Base-by-base conservation (phyloP, 495 filamentous ascomycete genomes). In the Penicillium arizonense region DNA sequence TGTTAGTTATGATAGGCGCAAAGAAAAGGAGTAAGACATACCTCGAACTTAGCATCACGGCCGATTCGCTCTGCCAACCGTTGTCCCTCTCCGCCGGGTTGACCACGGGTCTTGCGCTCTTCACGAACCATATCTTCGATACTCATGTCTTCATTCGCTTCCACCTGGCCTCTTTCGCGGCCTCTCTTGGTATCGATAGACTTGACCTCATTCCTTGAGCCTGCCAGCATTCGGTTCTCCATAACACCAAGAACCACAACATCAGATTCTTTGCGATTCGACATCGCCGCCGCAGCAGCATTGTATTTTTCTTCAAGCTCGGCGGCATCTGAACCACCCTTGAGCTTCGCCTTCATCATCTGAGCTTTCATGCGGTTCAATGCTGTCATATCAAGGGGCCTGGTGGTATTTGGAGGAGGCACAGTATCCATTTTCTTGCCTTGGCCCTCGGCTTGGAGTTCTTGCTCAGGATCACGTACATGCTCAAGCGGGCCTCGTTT, bases 121-220 rank as follows among this genome's bases (percentile, higher is more conserved):
- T 96, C 90, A 36, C 88, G 80, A 9, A 98, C 83, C 94, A 98
- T 98, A 61, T 97, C 94, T 20, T 92, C 89, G 47, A 98, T 85
- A 30, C 76, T 86, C 94, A 98, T 97, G 61, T 97, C 90, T 44
- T 96, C 91, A 56, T 97, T 98, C 49, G 90, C 90, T 57, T 88
- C 81, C 9, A 97, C 85, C 16, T 81, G 72, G 14, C 91, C 91
- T 53, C 90, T 80, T 63, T 96, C 90, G 21, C 82, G 75, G 13
- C 90, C 91, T 40, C 91, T 79, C 61, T 87, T 91, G 48, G 79
- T 94, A 30, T 85, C 82, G 33, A 95, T 71, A 0, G 80, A 73
- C 53, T 87, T 89, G 44, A 90, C 86, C 70, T 96, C 91, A 36
- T 84, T 87, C 45, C 75, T 67, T 20, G 87, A 82, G 21, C 82